A percentile compares a stretch with the other conserved stretches of the same genome.
These are phyloP conservation scores for Blumeriella jaapii DNA, from an alignment of 2,329 filamentous ascomycete species.

Conservation along the genomic window DNA sequence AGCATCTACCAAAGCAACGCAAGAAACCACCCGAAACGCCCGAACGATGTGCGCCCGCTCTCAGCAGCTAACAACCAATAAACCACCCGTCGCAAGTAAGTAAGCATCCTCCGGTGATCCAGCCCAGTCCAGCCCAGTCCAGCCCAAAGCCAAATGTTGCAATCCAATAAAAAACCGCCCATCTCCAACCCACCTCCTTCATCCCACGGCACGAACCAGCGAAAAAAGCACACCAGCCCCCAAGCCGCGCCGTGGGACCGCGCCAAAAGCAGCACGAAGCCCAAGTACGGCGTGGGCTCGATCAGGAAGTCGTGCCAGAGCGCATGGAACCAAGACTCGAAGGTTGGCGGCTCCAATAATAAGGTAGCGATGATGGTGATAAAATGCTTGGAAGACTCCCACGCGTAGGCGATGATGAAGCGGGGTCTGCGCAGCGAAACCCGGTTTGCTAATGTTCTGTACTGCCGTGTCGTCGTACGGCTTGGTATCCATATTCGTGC, in stretches of 20 bases:
- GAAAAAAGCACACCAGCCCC: constrained; percentile 14
- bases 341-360: constrained; percentile 13
- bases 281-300: constrained; percentile 22
- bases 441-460: no score
- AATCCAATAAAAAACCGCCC: background rate
- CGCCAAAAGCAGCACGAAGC: constrained; percentile 15
- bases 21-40: no score
- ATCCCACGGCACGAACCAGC: constrained; percentile 20
- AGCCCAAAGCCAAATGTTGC: no score
- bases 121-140: no score
- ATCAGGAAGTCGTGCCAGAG: constrained; percentile 21
- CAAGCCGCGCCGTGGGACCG: constrained; percentile 15
- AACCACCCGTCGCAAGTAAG: no score
- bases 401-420: no score
- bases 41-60: no score
- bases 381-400: background rate
- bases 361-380: constrained; percentile 7
- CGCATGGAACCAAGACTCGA: constrained; percentile 18
- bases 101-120: no score
- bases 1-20: no score
- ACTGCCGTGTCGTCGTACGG: background rate
- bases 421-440: no score
- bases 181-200: constrained; percentile 11
- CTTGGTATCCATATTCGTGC: constrained; percentile 7
- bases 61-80: no score